Conservation (phyloP, 2,329 filamentous ascomycete genomes). For the Alternaria brassicae region DNA sequence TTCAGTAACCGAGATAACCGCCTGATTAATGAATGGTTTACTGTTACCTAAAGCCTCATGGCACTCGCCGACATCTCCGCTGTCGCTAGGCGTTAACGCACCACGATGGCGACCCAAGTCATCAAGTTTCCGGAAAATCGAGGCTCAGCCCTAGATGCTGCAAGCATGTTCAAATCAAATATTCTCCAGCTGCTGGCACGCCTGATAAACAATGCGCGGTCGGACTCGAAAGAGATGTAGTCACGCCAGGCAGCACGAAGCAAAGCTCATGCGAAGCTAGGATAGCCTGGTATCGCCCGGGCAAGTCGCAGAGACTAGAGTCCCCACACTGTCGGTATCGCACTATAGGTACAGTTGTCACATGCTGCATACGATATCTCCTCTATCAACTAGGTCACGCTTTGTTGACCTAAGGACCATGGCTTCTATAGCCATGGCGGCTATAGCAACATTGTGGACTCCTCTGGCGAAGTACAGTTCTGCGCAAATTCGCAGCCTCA, state of each 20-base stretch:
- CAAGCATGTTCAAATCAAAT: not conserved
- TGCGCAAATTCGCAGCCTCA: not conserved
- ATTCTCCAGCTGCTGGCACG: not conserved
- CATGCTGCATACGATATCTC: slow-evolving; percentile 2
- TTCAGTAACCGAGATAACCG: not conserved
- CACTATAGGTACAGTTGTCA: not conserved
- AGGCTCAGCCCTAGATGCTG: slow-evolving; percentile 1
- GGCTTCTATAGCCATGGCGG: not conserved
- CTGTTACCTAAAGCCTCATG: not conserved
- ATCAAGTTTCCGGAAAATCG: not conserved
- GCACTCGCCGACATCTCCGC: not conserved
- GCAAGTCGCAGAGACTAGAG: not conserved
- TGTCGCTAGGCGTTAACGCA: not conserved
- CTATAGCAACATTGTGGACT: not conserved
- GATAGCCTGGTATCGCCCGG: not conserved
- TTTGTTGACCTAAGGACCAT: not conserved
- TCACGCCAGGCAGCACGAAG: not conserved
- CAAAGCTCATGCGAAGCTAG: slow-evolving; percentile 5
- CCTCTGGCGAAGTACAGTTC: not conserved
- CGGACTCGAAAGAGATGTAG: not conserved
- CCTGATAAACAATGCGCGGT: not conserved
- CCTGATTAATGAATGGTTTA: not conserved
- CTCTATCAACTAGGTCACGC: not conserved
- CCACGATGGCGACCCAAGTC: not conserved
- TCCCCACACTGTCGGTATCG: slow-evolving; percentile 2